Conservation (phyloP, 2,329 filamentous ascomycete species). For the Pyrenophora teres region DNA sequence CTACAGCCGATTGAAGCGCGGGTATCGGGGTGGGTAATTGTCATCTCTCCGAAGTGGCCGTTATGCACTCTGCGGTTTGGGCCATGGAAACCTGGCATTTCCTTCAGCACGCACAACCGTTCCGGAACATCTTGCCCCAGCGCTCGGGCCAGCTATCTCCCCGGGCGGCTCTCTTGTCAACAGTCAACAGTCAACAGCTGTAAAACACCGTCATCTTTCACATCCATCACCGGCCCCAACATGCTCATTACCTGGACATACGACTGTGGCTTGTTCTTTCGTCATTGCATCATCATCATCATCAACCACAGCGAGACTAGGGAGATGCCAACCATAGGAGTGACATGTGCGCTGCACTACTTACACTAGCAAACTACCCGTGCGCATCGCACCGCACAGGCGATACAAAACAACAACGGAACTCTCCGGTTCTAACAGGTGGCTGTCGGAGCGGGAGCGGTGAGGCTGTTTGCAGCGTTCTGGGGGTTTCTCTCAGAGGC, state of each 20-base stretch:
- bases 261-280: not conserved
- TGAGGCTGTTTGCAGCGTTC: not conserved
- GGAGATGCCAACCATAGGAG: not conserved
- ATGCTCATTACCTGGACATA: not conserved
- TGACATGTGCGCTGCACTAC: not conserved
- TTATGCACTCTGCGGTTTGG: conserved; percentile 13
- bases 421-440: conserved; percentile 1
- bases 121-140: conserved; percentile 12
- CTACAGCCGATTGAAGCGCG: conserved; percentile 14
- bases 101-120: conserved; percentile 6
- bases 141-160: not conserved
- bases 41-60: conserved; percentile 11
- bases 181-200: too few species aligned
- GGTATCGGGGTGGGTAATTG: conserved; percentile 9
- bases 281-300: not conserved
- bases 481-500: conserved; percentile 3
- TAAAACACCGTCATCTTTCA: not conserved
- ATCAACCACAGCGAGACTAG: not conserved
- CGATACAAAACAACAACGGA: conserved; percentile 5
- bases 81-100: conserved; percentile 8
- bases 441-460: conserved; percentile 4
- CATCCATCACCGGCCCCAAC: not conserved
- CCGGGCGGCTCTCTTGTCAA: too few species aligned
- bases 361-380: not conserved
- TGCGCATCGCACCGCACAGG: conserved; percentile 3